phyloP scores from a whole-genome alignment of 2,329 filamentous ascomycete genomes.

The Hymenoscyphus repandus region DNA sequence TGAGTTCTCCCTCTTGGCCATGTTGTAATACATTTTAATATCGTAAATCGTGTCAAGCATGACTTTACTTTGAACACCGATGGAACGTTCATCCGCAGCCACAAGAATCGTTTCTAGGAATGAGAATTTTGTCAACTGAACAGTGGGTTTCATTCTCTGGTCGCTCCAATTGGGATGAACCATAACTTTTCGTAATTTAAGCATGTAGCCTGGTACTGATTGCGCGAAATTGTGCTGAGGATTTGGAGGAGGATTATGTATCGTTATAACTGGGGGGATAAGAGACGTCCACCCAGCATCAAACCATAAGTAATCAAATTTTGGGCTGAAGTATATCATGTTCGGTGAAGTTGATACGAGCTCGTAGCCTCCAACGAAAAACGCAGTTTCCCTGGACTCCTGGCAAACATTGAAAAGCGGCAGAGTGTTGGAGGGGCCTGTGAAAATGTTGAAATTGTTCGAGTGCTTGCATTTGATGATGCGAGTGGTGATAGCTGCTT shows the following conservation, averaged over 20 bases:
- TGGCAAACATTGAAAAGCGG: slow-evolving; percentile 2
- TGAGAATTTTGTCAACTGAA: slow-evolving; percentile 13
- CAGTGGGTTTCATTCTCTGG: slow-evolving; percentile 11
- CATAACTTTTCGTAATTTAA: slow-evolving; percentile 18
- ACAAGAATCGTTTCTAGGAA: slow-evolving; percentile 14
- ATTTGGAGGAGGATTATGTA: not conserved
- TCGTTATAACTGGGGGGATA: not conserved
- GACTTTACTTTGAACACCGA: slow-evolving; percentile 18
- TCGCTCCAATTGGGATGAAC: slow-evolving; percentile 21
- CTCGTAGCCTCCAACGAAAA: slow-evolving; percentile 5
- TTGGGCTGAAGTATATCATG: slow-evolving; percentile 6
- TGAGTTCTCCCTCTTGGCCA: slow-evolving; percentile 3
- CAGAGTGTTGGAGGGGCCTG: not conserved
- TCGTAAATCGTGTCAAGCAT: slow-evolving; percentile 20
- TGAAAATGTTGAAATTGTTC: slow-evolving; percentile 1
- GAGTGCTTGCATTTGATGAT: slow-evolving; percentile 8
- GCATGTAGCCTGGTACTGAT: slow-evolving; percentile 11
- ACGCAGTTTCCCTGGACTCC: slow-evolving; percentile 5
- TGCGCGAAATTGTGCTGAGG: slow-evolving; percentile 12
- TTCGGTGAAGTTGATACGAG: slow-evolving; percentile 1
- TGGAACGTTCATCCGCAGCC: slow-evolving; percentile 21
- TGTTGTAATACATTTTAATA: slow-evolving; percentile 17
- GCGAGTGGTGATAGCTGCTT: slow-evolving; percentile 8
- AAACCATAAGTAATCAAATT: slow-evolving; percentile 16
- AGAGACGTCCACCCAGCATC: slow-evolving; percentile 18